Base-by-base conservation (phyloP, 768 basidiomycete genomes). In the Porpolomopsis calyptriformis region DNA sequence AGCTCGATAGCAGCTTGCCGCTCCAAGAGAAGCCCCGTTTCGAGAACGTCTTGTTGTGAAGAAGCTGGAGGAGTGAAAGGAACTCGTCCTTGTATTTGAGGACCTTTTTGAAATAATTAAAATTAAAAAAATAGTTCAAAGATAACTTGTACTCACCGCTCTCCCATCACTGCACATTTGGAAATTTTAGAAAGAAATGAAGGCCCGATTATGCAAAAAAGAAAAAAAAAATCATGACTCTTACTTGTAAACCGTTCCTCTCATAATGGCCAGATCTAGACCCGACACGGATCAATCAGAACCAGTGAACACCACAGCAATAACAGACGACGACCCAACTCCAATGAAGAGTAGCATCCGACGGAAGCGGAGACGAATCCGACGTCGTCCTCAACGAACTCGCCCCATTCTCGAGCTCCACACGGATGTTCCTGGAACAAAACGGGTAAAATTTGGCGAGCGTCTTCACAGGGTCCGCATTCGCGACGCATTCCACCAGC, bases 281-380 rank as follows among this genome's bases (percentile, higher is more conserved):
- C 5, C 46, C 40, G n/a, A n/a, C n/a, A 11, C 11, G 49, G 11
- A 60, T 29, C n/a, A 42, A 38, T 4, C 19, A 47, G 31, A 46
- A 10, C 36, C 36, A 12, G 12, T 6, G 39, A 43, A 50, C 16
- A 26, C 22, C 31, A 56, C 19, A 49, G 36, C 11, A 19, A 45
- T 6, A 16, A n/a, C n/a, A n/a, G n/a, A n/a, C n/a, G 33, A 48
- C 27, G 27, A 16, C 61, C 79, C 46, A 62, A 85, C 84, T 87
- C 84, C 87, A 90, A 55, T 92, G 88, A 41, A 94, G 68, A 14
- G 87, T 88, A 3, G 85, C 85, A 60, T 91, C 88, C 1, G 85
- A 82, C 2, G 85, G 80, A 33, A 85, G 63, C 1, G 82, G 78
- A 1, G 71, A 70, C 2, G 82, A 78, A 25, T 74, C 67, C 2